Base-by-base conservation (phyloP, 768 basidiomycete species). In the Tricholoma flavovirens region DNA sequence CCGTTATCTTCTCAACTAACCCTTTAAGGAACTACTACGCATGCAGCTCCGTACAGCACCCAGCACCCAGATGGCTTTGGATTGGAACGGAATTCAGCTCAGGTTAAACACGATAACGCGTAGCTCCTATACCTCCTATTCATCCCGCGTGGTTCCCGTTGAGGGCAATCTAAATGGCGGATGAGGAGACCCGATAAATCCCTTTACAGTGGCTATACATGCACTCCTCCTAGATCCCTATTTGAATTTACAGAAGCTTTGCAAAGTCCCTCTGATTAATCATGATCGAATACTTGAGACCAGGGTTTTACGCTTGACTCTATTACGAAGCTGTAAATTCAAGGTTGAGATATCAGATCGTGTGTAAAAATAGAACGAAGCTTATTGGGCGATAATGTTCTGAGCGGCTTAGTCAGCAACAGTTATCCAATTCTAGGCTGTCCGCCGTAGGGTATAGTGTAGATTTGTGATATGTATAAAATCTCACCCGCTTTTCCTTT, bases 361-460 rank as follows among this genome's bases (percentile, higher is more conserved):
- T 9, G n/a, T 7, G 33, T 40, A 52, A 38, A 17, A 26, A 52
- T 52, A 22, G 19, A 15, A 40, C 11, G 21, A 5, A 2, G 15
- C 7, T 52, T n/a, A 53, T 53, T 53, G 52, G 52, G 17, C 52
- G 52, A 53, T 53, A 53, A 14, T 53, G 26, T 17, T 9, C 40
- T 42, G 40, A 29, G 24, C 11, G 3, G 40, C 40, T 43, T 36
- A 26, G 35, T 52, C 51, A 52, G 19, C 52, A n/a, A 6, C n/a
- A 6, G 19, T 26, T 22, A 40, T 52, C 51, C 19, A n/a, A n/a
- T 35, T 19, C 14, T n/a, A 11, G 24, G 6, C 12, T 10, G 51
- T 53, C 52, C 38, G 52, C 22, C 30, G 50, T 32, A 8, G 38
- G 15, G 42, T 46, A 48, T 29, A 30, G 17, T 2, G 12, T 48